These are phyloP conservation scores for Sarocladiaceae sp. DNA, from an alignment of 2,329 filamentous ascomycete genomes.

Conservation along the genomic window DNA sequence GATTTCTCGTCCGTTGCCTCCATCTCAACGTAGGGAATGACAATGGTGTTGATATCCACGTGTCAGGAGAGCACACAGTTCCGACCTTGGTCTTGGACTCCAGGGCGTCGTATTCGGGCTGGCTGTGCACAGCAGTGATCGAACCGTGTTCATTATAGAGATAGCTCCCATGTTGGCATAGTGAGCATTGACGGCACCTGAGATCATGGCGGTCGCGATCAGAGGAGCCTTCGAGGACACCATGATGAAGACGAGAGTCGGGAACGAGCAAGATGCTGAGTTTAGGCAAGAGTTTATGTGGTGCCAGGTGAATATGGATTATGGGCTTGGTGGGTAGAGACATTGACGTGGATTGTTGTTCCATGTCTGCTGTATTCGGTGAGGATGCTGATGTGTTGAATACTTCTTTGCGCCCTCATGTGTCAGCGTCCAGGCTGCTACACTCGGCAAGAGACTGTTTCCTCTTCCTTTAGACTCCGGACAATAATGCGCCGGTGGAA, in stretches of 20 bases:
- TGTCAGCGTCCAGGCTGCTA: too few species aligned
- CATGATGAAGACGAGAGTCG: background rate
- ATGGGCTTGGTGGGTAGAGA: background rate
- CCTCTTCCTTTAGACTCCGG: too few species aligned
- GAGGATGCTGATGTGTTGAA: too few species aligned
- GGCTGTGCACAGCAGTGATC: background rate
- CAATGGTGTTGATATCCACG: background rate
- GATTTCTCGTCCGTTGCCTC: background rate
- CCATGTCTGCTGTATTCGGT: background rate
- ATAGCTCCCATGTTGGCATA: slow-evolving; percentile 6
- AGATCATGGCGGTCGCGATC: background rate
- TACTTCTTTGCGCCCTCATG: too few species aligned
- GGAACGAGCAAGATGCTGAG: background rate
- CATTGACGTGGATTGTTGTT: background rate
- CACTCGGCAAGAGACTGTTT: too few species aligned
- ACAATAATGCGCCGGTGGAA: too few species aligned
- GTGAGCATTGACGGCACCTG: background rate
- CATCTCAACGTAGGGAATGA: background rate
- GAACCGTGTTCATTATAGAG: slow-evolving; percentile 4
- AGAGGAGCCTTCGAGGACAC: slow-evolving; percentile 2
- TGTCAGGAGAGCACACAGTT: background rate
- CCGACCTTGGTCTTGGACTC: background rate
- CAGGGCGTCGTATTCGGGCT: background rate
- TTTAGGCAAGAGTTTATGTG: background rate
- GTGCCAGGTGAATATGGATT: background rate